A percentile compares a stretch with the other conserved stretches of the same genome.
Evolutionary conservation across 1,284 basidiomycete genomes (phyloP).

Genomic region (Neolentinus lepideus): DNA sequence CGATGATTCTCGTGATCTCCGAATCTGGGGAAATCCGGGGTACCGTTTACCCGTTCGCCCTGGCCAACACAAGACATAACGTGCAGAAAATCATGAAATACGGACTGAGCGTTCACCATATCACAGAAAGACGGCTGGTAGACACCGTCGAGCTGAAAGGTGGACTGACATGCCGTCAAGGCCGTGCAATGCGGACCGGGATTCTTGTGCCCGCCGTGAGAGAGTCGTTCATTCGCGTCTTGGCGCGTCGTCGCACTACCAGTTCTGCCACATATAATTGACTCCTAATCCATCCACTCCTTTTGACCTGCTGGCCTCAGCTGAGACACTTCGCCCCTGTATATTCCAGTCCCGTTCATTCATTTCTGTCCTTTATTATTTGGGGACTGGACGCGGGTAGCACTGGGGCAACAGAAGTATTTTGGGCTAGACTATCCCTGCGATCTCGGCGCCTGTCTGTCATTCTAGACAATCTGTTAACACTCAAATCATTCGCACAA

Average conservation of each 20-base stretch:
- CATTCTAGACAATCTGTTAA: not conserved
- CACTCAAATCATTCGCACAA: not conserved
- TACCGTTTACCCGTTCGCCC: not conserved
- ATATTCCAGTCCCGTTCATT: not conserved
- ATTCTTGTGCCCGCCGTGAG: not conserved
- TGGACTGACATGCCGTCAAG: not conserved
- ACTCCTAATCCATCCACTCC: not conserved
- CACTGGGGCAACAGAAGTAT: not conserved
- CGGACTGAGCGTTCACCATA: too few relatives aligned
- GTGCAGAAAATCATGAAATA: too few relatives aligned
- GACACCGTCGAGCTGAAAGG: not conserved
- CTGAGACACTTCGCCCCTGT: not conserved
- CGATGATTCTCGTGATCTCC: not conserved
- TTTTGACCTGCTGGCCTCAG: too few relatives aligned
- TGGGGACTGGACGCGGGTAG: not conserved
- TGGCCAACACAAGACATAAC: too few relatives aligned
- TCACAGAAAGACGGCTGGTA: not conserved
- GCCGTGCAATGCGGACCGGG: not conserved
- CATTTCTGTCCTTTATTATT: not conserved
- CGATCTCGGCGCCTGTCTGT: not conserved
- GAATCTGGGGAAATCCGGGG: constrained; percentile 1
- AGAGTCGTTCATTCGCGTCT: not conserved
- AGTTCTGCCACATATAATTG: not conserved
- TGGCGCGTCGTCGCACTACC: not conserved
- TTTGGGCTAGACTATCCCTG: not conserved